phyloP scores from a whole-genome alignment of 2,329 filamentous ascomycete species.

The Podosphaera aphanis region DNA sequence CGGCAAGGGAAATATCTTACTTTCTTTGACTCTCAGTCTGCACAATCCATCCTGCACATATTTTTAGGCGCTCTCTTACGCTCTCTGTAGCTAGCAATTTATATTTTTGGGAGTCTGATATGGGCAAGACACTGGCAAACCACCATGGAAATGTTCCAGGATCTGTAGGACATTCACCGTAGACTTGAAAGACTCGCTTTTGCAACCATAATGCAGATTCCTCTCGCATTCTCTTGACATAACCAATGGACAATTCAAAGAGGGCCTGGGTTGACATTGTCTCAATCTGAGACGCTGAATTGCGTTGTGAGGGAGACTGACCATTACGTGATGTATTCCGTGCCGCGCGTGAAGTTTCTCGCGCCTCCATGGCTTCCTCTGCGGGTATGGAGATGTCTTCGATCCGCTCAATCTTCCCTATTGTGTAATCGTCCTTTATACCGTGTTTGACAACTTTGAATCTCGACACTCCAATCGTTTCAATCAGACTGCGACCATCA shows the following conservation, averaged over 20 bases:
- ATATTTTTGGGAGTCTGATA: constrained; percentile 60
- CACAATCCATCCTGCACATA: constrained; percentile 57
- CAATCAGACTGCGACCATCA: constrained; percentile 62
- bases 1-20: constrained; percentile 5
- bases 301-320: not conserved
- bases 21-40: constrained; percentile 18
- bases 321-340: not conserved
- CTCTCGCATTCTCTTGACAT: constrained; percentile 44
- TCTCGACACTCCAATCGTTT: constrained; percentile 51
- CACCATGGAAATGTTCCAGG: constrained; percentile 68
- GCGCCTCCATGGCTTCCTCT: constrained; percentile 53
- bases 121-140: constrained; percentile 63
- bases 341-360: constrained; percentile 26
- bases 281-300: constrained; percentile 13
- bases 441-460: constrained; percentile 47
- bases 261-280: constrained; percentile 41
- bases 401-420: constrained; percentile 52
- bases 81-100: constrained; percentile 47
- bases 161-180: constrained; percentile 52
- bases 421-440: constrained; percentile 50
- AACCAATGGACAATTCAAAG: constrained; percentile 39
- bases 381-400: constrained; percentile 65
- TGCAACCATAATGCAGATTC: constrained; percentile 54
- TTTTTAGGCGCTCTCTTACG: constrained; percentile 60
- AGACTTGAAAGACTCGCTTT: constrained; percentile 45